These are phyloP conservation scores for Colletotrichum sp. DNA, from an alignment of 2,329 filamentous ascomycete genomes.

Conservation along the genomic window DNA sequence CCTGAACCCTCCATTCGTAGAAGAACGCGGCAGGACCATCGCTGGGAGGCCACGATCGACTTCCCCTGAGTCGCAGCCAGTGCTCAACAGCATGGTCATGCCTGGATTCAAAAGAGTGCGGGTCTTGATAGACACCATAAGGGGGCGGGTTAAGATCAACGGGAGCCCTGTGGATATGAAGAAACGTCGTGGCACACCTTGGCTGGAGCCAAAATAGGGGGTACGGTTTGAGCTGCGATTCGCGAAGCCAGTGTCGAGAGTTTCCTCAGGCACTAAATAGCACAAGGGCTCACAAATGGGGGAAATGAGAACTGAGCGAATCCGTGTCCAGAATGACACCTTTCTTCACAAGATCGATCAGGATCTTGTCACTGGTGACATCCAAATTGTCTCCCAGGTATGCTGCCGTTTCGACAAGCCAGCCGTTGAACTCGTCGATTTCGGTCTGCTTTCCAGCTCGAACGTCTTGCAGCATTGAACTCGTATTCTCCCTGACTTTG, in stretches of 20 bases:
- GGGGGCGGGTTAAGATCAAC: not conserved
- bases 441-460: slow-evolving; percentile 57
- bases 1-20: not conserved
- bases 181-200: not conserved
- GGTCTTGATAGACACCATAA: not conserved
- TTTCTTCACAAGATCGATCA: slow-evolving; percentile 49
- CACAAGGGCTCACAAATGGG: not conserved
- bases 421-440: slow-evolving; percentile 65
- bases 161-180: not conserved
- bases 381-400: slow-evolving; percentile 39
- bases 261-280: not conserved
- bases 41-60: not conserved
- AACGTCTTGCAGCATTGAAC: slow-evolving; percentile 69
- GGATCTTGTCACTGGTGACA: slow-evolving; percentile 41
- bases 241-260: not conserved
- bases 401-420: slow-evolving; percentile 53
- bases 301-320: slow-evolving; percentile 36
- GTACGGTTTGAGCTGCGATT: not conserved
- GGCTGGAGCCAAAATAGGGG: not conserved
- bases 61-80: not conserved
- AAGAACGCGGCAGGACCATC: not conserved
- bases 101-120: not conserved
- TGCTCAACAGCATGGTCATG: not conserved
- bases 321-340: slow-evolving; percentile 34
- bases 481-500: slow-evolving; percentile 59